These are phyloP conservation scores for Simmondsia chinensis DNA, from an alignment of 148 eudicot genomes.

Conservation along the genomic window DNA sequence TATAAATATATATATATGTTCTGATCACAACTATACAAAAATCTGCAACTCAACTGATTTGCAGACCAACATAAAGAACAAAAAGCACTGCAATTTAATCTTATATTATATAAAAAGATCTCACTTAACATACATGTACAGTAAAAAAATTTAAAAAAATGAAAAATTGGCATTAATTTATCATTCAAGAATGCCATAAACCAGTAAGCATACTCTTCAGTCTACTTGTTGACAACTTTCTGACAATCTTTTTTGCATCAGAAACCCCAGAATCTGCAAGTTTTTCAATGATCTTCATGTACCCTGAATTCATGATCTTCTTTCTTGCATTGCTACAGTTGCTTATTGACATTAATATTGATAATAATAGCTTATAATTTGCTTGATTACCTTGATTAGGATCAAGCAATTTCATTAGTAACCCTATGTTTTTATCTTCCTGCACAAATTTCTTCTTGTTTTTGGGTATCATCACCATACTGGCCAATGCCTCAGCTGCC, in stretches of 20 bases:
- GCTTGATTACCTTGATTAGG: slow-evolving; percentile 40
- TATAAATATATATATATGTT: no score
- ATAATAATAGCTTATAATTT: slow-evolving; percentile 48
- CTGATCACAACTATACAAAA: no score
- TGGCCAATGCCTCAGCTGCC: slow-evolving; percentile 59
- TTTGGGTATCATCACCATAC: slow-evolving; percentile 41
- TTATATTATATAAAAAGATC: neutral
- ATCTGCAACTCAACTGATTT: no score
- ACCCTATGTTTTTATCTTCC: slow-evolving; percentile 44
- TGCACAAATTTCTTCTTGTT: slow-evolving; percentile 66
- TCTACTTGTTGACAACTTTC: slow-evolving; percentile 51
- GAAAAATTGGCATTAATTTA: slow-evolving; percentile 7
- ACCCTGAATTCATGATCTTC: slow-evolving; percentile 53
- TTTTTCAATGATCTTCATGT: slow-evolving; percentile 57
- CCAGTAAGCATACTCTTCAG: slow-evolving; percentile 48
- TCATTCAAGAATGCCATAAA: slow-evolving; percentile 47
- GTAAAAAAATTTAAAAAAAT: slow-evolving; percentile 1
- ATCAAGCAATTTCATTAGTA: slow-evolving; percentile 51
- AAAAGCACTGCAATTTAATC: no score
- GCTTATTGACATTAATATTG: slow-evolving; percentile 47
- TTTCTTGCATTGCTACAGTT: slow-evolving; percentile 51
- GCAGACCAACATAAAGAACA: no score
- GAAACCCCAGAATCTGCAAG: slow-evolving; percentile 64
- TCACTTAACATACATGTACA: slow-evolving; percentile 6
- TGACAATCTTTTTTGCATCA: slow-evolving; percentile 74